These are phyloP conservation scores for Lipomyces starkeyi DNA, from an alignment of 805 yeast genomes.

Conservation along the genomic window DNA sequence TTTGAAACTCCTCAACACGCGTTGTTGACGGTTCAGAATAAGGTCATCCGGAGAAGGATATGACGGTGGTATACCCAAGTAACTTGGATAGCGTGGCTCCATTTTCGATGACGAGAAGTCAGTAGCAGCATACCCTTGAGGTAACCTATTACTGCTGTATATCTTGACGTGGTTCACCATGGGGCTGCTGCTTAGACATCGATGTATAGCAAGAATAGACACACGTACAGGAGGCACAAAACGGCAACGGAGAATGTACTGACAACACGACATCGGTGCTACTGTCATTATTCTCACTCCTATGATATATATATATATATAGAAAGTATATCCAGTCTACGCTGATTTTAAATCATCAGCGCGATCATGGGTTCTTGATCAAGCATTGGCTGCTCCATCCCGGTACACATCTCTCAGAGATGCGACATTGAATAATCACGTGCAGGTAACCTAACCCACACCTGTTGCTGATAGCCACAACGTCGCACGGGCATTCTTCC, in stretches of 20 bases:
- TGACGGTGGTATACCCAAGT: conserved; percentile 15
- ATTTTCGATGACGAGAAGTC: not conserved
- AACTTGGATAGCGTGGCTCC: conserved; percentile 14
- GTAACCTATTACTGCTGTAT: not conserved
- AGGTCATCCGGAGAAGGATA: conserved; percentile 22
- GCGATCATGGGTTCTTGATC: not conserved
- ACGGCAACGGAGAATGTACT: not conserved
- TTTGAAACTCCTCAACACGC: not conserved
- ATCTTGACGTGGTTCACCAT: not conserved
- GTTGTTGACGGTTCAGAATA: not conserved
- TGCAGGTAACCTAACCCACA: too few species aligned
- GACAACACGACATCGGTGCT: not conserved
- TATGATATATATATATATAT: not conserved
- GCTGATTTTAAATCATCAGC: not conserved
- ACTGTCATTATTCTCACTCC: not conserved
- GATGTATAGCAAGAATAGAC: not conserved
- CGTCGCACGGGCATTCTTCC: too few species aligned
- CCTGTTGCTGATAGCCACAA: too few species aligned
- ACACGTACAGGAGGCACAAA: not conserved
- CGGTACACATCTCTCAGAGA: too few species aligned
- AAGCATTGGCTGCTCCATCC: too few species aligned
- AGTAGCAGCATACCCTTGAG: not conserved
- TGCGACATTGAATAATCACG: too few species aligned
- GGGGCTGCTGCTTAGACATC: not conserved
- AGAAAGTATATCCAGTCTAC: not conserved